Evolutionary conservation across 306 rosid genomes (phyloP), one percentile per base, ranked within the genome.

Genomic region (Vicia villosa): DNA sequence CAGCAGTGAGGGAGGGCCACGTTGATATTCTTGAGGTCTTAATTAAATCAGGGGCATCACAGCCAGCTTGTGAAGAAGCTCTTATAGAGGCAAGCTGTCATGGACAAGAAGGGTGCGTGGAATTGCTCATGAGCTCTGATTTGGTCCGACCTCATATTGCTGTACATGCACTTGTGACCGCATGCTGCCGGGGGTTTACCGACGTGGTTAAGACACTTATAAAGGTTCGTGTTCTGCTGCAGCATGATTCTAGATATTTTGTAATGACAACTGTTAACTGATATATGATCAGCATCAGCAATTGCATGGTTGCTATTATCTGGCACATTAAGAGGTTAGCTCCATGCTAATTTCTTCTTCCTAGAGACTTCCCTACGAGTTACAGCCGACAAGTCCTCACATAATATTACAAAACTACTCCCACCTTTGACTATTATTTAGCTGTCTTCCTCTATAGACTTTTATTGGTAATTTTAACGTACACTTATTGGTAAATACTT

Each of bases 21-120:
- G 38, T 73, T 61, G 81, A 78, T 80, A 93, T 90, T 77, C 97
- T 93, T 50, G 86, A 86, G 80, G 86, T 83, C 81, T 80, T 93
- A 65, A 76, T 93, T 37, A 93, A 85, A 77, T 94, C 87, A 76
- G 98, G 98, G 57, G 94, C 97, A 61, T 90, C 91, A 10, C 98
- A 88, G 81, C 91, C 91, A 63, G 96, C 98, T 55, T 93, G 97
- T 74, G 98, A 93, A 79, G 98, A 93, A 74, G 98, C 98, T 70
- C 86, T 93, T 61, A 16, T 90, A 59, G 97, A 88, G 86, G 91
- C 96, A 51, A 90, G 97, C 73, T 88, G 77, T 79, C 96, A 90
- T 63, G 97, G 97, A 51, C 87, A 77, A 61, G 96, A 94, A 42
- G 79, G 74, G 76, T 61, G 70, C 72, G 86, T 73, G 4, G 90